These are phyloP conservation scores for Termitomyces sp. DNA, from an alignment of 768 basidiomycete genomes.

Conservation along the genomic window DNA sequence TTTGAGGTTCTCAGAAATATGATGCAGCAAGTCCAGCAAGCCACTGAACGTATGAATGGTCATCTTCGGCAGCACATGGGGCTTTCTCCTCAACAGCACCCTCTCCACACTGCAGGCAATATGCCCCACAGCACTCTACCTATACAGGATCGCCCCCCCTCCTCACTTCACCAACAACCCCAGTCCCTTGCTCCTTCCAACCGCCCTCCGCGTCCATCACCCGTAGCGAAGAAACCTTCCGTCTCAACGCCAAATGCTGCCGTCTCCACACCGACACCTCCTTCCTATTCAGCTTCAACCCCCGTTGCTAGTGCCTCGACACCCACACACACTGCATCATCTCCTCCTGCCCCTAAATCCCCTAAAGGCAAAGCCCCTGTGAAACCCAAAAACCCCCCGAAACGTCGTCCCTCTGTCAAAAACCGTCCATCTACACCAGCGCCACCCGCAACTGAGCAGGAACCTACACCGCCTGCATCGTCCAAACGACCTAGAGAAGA, in stretches of 20 bases:
- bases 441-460: conserved; percentile 18
- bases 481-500: conserved; percentile 55
- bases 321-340: conserved; percentile 49
- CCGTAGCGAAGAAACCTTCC: conserved; percentile 26
- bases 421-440: conserved; percentile 22
- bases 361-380: conserved; percentile 52
- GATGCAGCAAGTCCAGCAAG: conserved; percentile 20
- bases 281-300: conserved; percentile 37
- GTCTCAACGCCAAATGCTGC: conserved; percentile 16
- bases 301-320: conserved; percentile 45
- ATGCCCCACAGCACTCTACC: conserved; percentile 6
- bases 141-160: conserved; percentile 17
- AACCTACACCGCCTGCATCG: conserved; percentile 19
- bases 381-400: conserved; percentile 41
- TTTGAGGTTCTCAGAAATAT: conserved; percentile 40
- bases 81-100: conserved; percentile 12
- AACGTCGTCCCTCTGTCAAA: conserved; percentile 29
- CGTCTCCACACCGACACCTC: conserved; percentile 41
- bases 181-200: conserved; percentile 15
- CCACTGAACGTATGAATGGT: conserved; percentile 4
- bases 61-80: conserved; percentile 18
- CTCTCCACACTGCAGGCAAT: conserved; percentile 2
- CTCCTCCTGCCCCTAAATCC: conserved; percentile 68
- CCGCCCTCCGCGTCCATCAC: conserved; percentile 18
- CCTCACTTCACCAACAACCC: conserved; percentile 18